A percentile compares a stretch with the other conserved stretches of the same genome.
Evolutionary conservation across 2,329 filamentous ascomycete species (phyloP).

Genomic region (Fusarium keratoplasticum): DNA sequence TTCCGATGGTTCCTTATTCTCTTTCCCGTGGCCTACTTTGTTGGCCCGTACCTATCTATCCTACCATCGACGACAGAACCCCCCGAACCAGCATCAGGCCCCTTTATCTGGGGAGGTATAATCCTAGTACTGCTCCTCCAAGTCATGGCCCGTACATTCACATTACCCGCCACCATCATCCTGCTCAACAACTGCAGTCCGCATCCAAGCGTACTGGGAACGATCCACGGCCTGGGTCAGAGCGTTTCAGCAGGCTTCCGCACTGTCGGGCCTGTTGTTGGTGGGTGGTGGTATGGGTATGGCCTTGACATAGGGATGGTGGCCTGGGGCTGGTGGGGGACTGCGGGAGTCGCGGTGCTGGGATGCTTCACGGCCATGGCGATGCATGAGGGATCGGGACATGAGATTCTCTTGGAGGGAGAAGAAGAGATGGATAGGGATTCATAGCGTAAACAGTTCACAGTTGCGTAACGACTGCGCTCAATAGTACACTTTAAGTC

Average conservation of each 20-base stretch:
- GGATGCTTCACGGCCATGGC: slow-evolving; percentile 70
- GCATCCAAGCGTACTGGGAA: slow-evolving; percentile 68
- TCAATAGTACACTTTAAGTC: neutral
- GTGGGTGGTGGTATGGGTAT: slow-evolving; percentile 62
- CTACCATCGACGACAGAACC: slow-evolving; percentile 34
- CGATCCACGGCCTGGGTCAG: slow-evolving; percentile 66
- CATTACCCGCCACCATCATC: slow-evolving; percentile 68
- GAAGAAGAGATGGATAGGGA: slow-evolving; percentile 49
- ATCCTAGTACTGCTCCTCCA: slow-evolving; percentile 72
- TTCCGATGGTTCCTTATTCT: slow-evolving; percentile 74
- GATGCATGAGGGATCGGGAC: slow-evolving; percentile 73
- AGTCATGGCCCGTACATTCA: slow-evolving; percentile 79
- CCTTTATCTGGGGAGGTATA: slow-evolving; percentile 34
- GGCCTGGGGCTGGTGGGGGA: slow-evolving; percentile 61
- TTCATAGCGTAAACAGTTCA: neutral
- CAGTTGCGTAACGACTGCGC: neutral
- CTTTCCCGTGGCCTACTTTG: slow-evolving; percentile 74
- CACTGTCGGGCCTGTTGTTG: slow-evolving; percentile 62
- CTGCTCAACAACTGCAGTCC: slow-evolving; percentile 71
- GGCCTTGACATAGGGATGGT: slow-evolving; percentile 60
- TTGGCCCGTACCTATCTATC: slow-evolving; percentile 76
- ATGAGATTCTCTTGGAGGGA: slow-evolving; percentile 66
- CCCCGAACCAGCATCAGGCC: slow-evolving; percentile 23
- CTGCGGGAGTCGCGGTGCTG: slow-evolving; percentile 62
- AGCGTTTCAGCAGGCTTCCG: slow-evolving; percentile 62